These are phyloP conservation scores for Phytopythium chamaehyphon DNA, from an alignment of 352 stramenopile species.

Conservation along the genomic window DNA sequence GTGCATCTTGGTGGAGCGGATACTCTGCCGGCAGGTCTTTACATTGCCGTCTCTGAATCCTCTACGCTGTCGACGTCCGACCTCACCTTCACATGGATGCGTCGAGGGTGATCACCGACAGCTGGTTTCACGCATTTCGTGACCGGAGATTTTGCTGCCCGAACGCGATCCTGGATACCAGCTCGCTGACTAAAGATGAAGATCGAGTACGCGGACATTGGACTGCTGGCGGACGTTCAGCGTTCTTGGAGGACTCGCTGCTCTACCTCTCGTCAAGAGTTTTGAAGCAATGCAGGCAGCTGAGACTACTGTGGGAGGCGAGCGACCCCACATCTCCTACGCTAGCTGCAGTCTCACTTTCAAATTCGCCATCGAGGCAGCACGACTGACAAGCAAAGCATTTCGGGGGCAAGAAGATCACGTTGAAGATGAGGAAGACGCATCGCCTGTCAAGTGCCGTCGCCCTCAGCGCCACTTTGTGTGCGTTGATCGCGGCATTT, in stretches of 20 bases:
- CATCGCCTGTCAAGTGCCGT: not conserved
- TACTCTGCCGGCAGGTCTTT: no score
- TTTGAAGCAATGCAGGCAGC: not conserved
- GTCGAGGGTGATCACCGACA: not conserved
- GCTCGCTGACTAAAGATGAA: not conserved
- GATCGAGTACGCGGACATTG: not conserved
- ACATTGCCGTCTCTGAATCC: no score
- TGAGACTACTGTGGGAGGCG: no score
- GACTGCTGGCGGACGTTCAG: not conserved
- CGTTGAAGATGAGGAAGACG: conserved; percentile 8
- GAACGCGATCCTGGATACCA: not conserved
- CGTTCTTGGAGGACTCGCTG: not conserved
- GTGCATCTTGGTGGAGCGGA: no score
- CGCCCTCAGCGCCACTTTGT: conserved; percentile 1
- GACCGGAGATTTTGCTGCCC: not conserved
- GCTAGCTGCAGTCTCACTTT: conserved; percentile 11
- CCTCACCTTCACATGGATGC: not conserved
- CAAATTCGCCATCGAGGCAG: conserved; percentile 11
- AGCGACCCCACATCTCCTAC: not conserved
- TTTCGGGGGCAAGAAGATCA: conserved; percentile 10
- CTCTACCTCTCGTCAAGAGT: no score
- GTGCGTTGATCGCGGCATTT: conserved; percentile 5
- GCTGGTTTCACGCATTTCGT: not conserved
- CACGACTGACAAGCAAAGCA: no score
- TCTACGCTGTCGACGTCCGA: not conserved